phyloP scores from a whole-genome alignment of 2,329 filamentous ascomycete genomes.

The Orbilia oligospora region DNA sequence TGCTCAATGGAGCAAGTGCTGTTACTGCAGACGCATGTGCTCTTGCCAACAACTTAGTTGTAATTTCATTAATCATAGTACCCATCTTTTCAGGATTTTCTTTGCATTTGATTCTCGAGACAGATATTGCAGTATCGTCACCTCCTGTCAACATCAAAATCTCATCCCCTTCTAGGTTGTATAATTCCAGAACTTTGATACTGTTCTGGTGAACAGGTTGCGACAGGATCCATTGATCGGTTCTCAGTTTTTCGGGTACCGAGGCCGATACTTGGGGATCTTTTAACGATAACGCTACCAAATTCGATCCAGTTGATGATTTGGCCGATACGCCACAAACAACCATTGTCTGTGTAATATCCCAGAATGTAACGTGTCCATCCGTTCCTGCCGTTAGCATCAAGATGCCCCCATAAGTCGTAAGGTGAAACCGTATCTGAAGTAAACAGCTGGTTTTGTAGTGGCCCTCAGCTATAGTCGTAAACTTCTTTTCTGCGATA shows the following conservation, averaged over 20 bases:
- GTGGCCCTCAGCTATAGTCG: conserved; percentile 66
- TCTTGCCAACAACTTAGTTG: conserved; percentile 26
- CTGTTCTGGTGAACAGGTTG: conserved; percentile 80
- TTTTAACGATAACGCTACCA: not conserved
- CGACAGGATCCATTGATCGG: conserved; percentile 37
- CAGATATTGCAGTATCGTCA: conserved; percentile 84
- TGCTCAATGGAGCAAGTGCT: conserved; percentile 1
- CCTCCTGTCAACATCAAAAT: conserved; percentile 80
- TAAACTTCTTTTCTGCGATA: conserved; percentile 65
- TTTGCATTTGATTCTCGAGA: conserved; percentile 27
- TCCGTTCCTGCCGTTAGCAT: conserved; percentile 84
- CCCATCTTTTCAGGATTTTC: not conserved
- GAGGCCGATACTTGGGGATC: not conserved
- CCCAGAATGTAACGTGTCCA: conserved; percentile 79
- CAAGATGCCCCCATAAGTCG: conserved; percentile 62
- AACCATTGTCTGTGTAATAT: conserved; percentile 65
- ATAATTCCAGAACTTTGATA: conserved; percentile 75
- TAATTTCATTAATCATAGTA: not conserved
- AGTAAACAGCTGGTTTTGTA: conserved; percentile 68
- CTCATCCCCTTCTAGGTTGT: conserved; percentile 66
- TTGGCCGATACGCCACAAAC: conserved; percentile 58
- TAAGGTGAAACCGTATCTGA: conserved; percentile 61
- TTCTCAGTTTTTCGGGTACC: conserved; percentile 6
- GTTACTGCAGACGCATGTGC: conserved; percentile 58
- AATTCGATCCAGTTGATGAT: not conserved